Evolutionary conservation across 2,329 filamentous ascomycete species (phyloP).

Genomic region (Acrocalymma vagum): DNA sequence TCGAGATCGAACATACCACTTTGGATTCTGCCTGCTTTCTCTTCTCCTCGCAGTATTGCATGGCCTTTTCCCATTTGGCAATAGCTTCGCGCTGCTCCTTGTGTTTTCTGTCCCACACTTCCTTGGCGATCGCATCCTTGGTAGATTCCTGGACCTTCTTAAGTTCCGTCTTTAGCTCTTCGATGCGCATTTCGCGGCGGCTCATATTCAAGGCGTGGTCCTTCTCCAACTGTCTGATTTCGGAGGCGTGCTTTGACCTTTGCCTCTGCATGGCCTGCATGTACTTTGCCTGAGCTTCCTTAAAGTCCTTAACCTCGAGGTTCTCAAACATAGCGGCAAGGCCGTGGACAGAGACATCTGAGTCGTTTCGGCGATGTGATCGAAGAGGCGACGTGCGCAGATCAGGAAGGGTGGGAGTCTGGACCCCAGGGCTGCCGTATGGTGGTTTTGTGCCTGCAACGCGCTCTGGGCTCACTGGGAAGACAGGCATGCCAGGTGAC

Average conservation of each 20-base stretch:
- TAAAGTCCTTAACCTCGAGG: slow-evolving; percentile 63
- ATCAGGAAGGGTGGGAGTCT: slow-evolving; percentile 41
- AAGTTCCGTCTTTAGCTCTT: slow-evolving; percentile 39
- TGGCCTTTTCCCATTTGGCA: slow-evolving; percentile 41
- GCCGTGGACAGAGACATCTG: slow-evolving; percentile 49
- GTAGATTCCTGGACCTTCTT: slow-evolving; percentile 29
- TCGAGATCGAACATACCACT: slow-evolving; percentile 24
- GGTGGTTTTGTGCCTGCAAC: slow-evolving; percentile 58
- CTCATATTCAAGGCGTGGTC: slow-evolving; percentile 69
- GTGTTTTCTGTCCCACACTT: slow-evolving; percentile 37
- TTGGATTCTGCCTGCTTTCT: slow-evolving; percentile 34
- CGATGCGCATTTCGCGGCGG: slow-evolving; percentile 39
- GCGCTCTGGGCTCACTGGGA: slow-evolving; percentile 70
- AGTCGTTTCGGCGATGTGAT: slow-evolving; percentile 45
- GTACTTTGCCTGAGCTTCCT: slow-evolving; percentile 54
- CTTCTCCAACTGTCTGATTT: slow-evolving; percentile 60
- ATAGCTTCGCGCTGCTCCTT: slow-evolving; percentile 40
- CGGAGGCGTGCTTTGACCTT: slow-evolving; percentile 43
- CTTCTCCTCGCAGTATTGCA: slow-evolving; percentile 39
- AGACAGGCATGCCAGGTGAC: slow-evolving; percentile 66
- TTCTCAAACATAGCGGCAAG: slow-evolving; percentile 77
- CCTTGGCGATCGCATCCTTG: slow-evolving; percentile 32
- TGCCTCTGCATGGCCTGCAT: slow-evolving; percentile 54
- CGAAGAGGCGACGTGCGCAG: slow-evolving; percentile 51
- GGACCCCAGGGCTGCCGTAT: slow-evolving; percentile 31